Evolutionary conservation across 2,329 filamentous ascomycete species (phyloP), one percentile per base, ranked within the genome.

Genomic region (Pseudophaeomoniella oleicola): DNA sequence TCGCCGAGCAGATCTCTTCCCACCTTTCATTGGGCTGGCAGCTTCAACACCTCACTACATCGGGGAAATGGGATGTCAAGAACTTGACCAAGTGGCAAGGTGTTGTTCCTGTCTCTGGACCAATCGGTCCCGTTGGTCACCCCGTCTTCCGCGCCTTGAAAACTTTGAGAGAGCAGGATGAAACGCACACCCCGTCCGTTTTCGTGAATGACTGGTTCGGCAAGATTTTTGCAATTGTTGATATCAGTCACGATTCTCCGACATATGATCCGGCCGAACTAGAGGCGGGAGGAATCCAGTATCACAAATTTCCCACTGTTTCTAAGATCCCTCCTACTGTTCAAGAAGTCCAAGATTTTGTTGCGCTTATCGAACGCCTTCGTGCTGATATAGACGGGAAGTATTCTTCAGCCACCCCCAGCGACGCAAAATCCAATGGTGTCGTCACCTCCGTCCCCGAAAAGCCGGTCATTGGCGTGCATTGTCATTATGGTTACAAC

Each of bases 31-130:
- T 88, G 17, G 83, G 80, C 31, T 96, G 88, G 87, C 88, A 96
- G 57, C 66, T 96, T 12, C 81, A 88, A 48, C 80, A 90, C 49
- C 73, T 96, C 16, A 84, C 81, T 2, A 84, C 81, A 2, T 82
- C 86, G 46, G 87, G 87, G 3, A 96, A 96, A 60, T 96, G 88
- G 88, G 88, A 94, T 51, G 85, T 96, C 46, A 96, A 96, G 62
- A 96, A 96, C 50, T 67, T 94, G 9, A 76, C 72, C 40, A 96
- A 96, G 53, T 96, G 88, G 88, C 72, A 83, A 55, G 75, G 75
- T 13, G 81, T 92, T 1, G 59, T 64, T 1, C 81, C 86, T 0
- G 82, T 93, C 1, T 92, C 83, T 0, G 68, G 71, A 2, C 76
- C 79, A 3, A 90, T 96, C 41, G 82, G 72, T 0, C 42, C 44